phyloP scores from a whole-genome alignment of 1,139 yeast genomes.

The Debaryomycetaceae sp. region DNA sequence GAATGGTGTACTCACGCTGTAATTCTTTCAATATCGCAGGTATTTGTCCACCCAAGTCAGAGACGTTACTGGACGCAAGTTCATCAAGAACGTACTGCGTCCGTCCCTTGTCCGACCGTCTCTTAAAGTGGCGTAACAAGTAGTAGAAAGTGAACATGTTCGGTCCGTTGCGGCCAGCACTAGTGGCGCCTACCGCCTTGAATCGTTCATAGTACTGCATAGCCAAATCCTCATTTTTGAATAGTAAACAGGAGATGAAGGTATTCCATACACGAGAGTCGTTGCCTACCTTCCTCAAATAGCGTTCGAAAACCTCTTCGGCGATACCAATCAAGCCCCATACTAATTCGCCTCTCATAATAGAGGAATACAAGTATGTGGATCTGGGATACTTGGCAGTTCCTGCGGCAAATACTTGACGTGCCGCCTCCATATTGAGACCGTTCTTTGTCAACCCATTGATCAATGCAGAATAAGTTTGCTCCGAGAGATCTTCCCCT shows the following conservation, averaged over 20 bases:
- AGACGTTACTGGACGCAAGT: conserved; percentile 14
- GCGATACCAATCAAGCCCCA: conserved; percentile 41
- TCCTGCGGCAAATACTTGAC: conserved; percentile 32
- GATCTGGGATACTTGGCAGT: conserved; percentile 24
- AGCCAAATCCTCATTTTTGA: conserved; percentile 28
- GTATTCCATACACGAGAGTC: conserved; percentile 48
- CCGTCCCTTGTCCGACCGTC: conserved; percentile 17
- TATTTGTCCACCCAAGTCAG: conserved; percentile 28
- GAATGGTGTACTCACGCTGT: conserved; percentile 5
- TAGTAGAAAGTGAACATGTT: conserved; percentile 50
- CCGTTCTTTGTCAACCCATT: conserved; percentile 44
- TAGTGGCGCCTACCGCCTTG: conserved; percentile 9
- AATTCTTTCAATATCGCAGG: conserved; percentile 21
- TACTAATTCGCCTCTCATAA: conserved; percentile 48
- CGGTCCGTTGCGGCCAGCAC: conserved; percentile 21
- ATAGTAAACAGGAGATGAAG: conserved; percentile 40
- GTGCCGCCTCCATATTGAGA: conserved; percentile 40
- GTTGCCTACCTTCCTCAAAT: conserved; percentile 17
- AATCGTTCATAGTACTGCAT: conserved; percentile 24
- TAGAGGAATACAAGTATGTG: conserved; percentile 39
- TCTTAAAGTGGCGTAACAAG: conserved; percentile 35
- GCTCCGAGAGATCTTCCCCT: conserved; percentile 32
- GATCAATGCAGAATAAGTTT: conserved; percentile 44
- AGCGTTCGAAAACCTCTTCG: conserved; percentile 34
- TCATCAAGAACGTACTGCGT: conserved; percentile 29